Base-by-base conservation (phyloP, 345 rosid genomes). In the Acer yangbiense region DNA sequence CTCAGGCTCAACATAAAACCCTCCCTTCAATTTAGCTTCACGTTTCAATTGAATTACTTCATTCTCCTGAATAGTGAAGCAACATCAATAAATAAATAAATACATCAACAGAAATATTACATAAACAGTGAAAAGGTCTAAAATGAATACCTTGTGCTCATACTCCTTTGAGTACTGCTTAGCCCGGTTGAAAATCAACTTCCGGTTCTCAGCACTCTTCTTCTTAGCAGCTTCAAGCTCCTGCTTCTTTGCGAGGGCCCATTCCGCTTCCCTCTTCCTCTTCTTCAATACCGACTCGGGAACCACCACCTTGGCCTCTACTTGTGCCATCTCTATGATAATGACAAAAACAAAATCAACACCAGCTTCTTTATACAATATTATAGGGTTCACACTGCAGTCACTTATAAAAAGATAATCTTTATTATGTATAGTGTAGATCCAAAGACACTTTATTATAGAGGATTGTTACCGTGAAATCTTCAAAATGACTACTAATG, bases 261-360 rank as follows among this genome's bases (percentile, higher is more conserved):
- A 92, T 25, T 90, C 91, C 72, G 83, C 92, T 27, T 79, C 79
- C 54, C 87, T 88, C 90, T 90, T 93, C 81, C 78, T 79, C 91
- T 92, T 93, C 89, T 90, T 89, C 85, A 90, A 75, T 32, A 89
- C 90, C 0, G 93, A 87, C 86, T 92, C 97, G 0, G 94, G 97
- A 21, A 90, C 61, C 8, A 83, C 80, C 29, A 39, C 80, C 84
- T 87, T 89, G 64, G 77, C 86, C 74, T 82, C 90, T 61, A 80
- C 83, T 68, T 65, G 85, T 41, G 74, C 88, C 92, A 88, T 90
- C 76, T 84, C 89, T 81, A 55, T 7, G 2, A 65, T n/a, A 11
- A 50, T 18, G 39, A 29, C 20, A 52, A 50, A 50, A 3, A 27
- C 57, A 62, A 3, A 65, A n/a, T 64, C 18, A 63, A n/a, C 32